Percentiles rank a stretch among this genome's conserved stretches.
Evolutionary conservation across 306 rosid species (phyloP).

Genomic region (Corylus heterophylla): DNA sequence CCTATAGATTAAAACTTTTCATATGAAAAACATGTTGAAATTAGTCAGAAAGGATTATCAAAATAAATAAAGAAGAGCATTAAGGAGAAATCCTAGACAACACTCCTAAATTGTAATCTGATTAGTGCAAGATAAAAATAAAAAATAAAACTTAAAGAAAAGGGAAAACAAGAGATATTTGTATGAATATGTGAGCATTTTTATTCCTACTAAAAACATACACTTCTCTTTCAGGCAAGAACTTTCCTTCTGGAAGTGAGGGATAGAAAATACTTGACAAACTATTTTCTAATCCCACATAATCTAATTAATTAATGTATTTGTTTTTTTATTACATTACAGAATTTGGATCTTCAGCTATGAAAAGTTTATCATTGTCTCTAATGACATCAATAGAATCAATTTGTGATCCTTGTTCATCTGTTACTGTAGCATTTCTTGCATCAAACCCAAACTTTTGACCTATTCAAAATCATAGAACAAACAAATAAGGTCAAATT

Average conservation of each 20-base stretch:
- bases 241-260: not conserved
- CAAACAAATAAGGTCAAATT: slow-evolving; percentile 6
- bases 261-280: not conserved
- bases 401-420: slow-evolving; percentile 80
- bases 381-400: slow-evolving; percentile 76
- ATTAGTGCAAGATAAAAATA: too few relatives aligned
- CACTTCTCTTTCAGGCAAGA: not conserved
- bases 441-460: slow-evolving; percentile 65
- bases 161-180: too few relatives aligned
- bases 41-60: too few relatives aligned
- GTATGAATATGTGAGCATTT: too few relatives aligned
- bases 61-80: too few relatives aligned
- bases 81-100: too few relatives aligned
- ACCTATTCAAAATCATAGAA: slow-evolving; percentile 45
- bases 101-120: too few relatives aligned
- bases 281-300: not conserved
- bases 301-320: not conserved
- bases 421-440: slow-evolving; percentile 45
- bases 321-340: not conserved
- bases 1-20: too few relatives aligned
- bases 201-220: not conserved
- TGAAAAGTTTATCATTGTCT: slow-evolving; percentile 79
- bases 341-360: slow-evolving; percentile 34
- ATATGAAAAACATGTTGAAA: too few relatives aligned
- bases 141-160: too few relatives aligned